Evolutionary conservation across 108 stramenopile genomes (phyloP).

Genomic region (Stephanodiscus minutulus): DNA sequence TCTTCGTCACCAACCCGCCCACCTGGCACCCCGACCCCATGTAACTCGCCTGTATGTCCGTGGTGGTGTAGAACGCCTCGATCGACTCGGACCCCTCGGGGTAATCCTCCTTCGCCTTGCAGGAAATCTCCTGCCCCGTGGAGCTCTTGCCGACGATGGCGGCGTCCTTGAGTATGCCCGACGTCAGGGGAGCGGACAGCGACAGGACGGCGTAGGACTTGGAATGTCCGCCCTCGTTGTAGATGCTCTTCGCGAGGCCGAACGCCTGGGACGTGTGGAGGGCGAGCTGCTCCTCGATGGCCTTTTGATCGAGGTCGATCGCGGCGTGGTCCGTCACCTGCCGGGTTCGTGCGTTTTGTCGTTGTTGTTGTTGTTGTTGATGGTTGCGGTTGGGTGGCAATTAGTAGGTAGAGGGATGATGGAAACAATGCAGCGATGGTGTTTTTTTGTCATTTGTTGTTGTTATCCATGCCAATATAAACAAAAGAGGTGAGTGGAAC

Average conservation of each 20-base stretch:
- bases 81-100: constrained; percentile 39
- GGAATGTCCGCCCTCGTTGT: constrained; percentile 67
- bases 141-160: constrained; percentile 44
- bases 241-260: constrained; percentile 51
- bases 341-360: neutral
- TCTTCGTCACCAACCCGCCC: constrained; percentile 51
- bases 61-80: constrained; percentile 54
- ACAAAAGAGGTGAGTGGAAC: too few species aligned
- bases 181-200: constrained; percentile 42
- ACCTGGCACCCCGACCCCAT: constrained; percentile 71
- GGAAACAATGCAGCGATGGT: too few species aligned
- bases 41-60: constrained; percentile 53
- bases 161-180: constrained; percentile 27
- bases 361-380: neutral
- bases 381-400: neutral
- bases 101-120: constrained; percentile 47
- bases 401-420: neutral
- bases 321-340: constrained; percentile 57
- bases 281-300: constrained; percentile 56
- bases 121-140: constrained; percentile 51
- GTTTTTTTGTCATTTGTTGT: too few species aligned
- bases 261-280: constrained; percentile 34
- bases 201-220: constrained; percentile 64
- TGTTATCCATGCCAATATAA: too few species aligned
- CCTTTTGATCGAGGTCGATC: constrained; percentile 76